Base-by-base conservation (phyloP, 23 red algal species). In the Gracilaria domingensis region DNA sequence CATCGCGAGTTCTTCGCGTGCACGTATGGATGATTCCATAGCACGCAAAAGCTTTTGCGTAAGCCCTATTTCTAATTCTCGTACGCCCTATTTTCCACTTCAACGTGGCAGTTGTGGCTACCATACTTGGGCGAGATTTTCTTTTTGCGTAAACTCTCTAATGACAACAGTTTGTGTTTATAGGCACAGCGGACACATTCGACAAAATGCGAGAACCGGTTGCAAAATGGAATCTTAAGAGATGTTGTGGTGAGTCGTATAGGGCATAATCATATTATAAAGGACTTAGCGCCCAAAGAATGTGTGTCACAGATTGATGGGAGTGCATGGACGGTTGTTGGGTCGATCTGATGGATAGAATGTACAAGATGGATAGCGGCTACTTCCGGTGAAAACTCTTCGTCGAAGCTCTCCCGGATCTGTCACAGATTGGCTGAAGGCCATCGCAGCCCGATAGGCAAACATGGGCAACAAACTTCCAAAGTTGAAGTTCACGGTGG, bases 401-500 rank as follows among this genome's bases (percentile, higher is more conserved):
- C 72, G 38, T 48, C 72, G 38, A 24, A 77, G 45, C 42, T 77
- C 72, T 48, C 72, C 72, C 9, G 72, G 72, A 30, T 77, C 72
- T 30, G 72, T 77, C 1, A 77, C 72, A 14, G 72, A 77, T 5
- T 11, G 38, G 28, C 72, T 77, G 39, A 77, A 77, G 11, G 72
- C 72, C 21, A 35, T 77, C 0, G 72, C 72, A 26, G 72, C 72
- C 4, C 72, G 72, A 30, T 49, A 77, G 4, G 72, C 72, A 51
- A 77, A 77, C 72, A 51, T 51, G n/a, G 40, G 72, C 17, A 77
- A 50, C 72, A 77, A 37, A 14, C 20, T 28, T 24, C 45, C 45
- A 77, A 77, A 77, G 72, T 50, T 30, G 42, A 25, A 77, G 45
- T 77, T 77, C 18, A 77, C 72, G 72, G 72, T 77, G 5, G 72